Conservation (phyloP, 2,329 filamentous ascomycete genomes). For the Ceratocystis papillata region DNA sequence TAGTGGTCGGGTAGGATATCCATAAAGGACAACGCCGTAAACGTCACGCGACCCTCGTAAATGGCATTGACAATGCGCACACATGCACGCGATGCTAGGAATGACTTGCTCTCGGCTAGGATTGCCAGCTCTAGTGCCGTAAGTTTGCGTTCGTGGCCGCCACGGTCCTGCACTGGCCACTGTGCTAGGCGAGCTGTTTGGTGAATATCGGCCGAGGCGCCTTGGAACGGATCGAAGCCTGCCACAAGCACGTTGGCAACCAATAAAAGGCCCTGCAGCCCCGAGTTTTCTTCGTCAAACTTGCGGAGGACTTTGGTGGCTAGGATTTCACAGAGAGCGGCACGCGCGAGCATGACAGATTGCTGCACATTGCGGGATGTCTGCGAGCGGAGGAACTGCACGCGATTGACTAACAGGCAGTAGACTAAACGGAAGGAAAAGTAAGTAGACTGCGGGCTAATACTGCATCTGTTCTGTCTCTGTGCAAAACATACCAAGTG, state of each 20-base stretch:
- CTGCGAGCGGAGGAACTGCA: slow-evolving; percentile 59
- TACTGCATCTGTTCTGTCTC: background rate
- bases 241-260: slow-evolving; percentile 46
- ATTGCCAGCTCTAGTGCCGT: slow-evolving; percentile 63
- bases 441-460: slow-evolving; percentile 12
- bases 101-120: slow-evolving; percentile 57
- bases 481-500: slow-evolving; percentile 38
- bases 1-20: slow-evolving; percentile 66
- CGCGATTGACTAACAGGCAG: slow-evolving; percentile 58
- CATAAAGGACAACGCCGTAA: slow-evolving; percentile 58
- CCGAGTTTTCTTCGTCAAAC: slow-evolving; percentile 57
- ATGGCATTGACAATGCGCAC: slow-evolving; percentile 62
- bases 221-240: slow-evolving; percentile 24
- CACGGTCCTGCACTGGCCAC: slow-evolving; percentile 33
- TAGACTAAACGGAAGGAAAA: slow-evolving; percentile 41
- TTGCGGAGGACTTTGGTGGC: slow-evolving; percentile 55
- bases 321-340: slow-evolving; percentile 57
- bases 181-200: slow-evolving; percentile 37
- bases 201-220: slow-evolving; percentile 33
- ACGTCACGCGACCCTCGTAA: slow-evolving; percentile 56
- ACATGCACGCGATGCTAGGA: slow-evolving; percentile 54
- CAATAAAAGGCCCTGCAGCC: slow-evolving; percentile 50
- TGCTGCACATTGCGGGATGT: slow-evolving; percentile 51
- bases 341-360: slow-evolving; percentile 57
- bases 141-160: slow-evolving; percentile 43